A percentile compares a stretch with the other conserved stretches of the same genome.
Conservation (phyloP, 345 rosid genomes). For the Draba incana region DNA sequence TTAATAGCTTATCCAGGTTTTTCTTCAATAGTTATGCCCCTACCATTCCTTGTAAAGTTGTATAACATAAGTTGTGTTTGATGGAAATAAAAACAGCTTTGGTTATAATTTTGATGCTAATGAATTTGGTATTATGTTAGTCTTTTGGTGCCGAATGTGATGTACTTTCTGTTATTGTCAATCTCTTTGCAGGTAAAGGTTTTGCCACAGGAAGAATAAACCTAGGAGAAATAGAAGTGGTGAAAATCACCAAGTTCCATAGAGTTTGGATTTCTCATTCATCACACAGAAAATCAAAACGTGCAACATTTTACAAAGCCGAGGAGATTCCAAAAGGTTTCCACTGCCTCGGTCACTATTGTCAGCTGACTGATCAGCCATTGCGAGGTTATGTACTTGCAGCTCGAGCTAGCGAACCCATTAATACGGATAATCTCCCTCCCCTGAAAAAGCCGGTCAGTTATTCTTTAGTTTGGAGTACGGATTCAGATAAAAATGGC, state of each 20-base stretch:
- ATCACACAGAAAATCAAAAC: slow-evolving; percentile 49
- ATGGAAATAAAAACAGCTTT: background rate
- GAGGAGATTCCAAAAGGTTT: slow-evolving; percentile 68
- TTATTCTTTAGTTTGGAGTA: slow-evolving; percentile 61
- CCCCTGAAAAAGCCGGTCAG: slow-evolving; percentile 61
- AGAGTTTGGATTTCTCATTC: slow-evolving; percentile 61
- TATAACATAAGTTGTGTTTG: slow-evolving; percentile 12
- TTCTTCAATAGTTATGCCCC: slow-evolving; percentile 11
- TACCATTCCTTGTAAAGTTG: background rate
- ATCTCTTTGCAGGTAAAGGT: slow-evolving; percentile 59
- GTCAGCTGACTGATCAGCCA: slow-evolving; percentile 65
- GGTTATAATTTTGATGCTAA: slow-evolving; percentile 10
- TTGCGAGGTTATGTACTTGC: slow-evolving; percentile 78
- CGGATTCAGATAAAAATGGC: slow-evolving; percentile 46
- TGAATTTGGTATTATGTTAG: background rate
- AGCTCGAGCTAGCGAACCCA: slow-evolving; percentile 42
- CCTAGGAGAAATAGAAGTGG: slow-evolving; percentile 72
- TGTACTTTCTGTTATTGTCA: slow-evolving; percentile 7
- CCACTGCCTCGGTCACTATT: slow-evolving; percentile 74
- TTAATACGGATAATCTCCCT: slow-evolving; percentile 41
- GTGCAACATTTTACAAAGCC: slow-evolving; percentile 69
- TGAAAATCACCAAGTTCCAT: slow-evolving; percentile 62
- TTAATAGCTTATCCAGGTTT: background rate
- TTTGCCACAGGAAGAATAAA: slow-evolving; percentile 67
- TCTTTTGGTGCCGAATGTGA: slow-evolving; percentile 21